These are phyloP conservation scores for Penicillium malachiteum DNA, from an alignment of 495 filamentous ascomycete species.

Conservation along the genomic window DNA sequence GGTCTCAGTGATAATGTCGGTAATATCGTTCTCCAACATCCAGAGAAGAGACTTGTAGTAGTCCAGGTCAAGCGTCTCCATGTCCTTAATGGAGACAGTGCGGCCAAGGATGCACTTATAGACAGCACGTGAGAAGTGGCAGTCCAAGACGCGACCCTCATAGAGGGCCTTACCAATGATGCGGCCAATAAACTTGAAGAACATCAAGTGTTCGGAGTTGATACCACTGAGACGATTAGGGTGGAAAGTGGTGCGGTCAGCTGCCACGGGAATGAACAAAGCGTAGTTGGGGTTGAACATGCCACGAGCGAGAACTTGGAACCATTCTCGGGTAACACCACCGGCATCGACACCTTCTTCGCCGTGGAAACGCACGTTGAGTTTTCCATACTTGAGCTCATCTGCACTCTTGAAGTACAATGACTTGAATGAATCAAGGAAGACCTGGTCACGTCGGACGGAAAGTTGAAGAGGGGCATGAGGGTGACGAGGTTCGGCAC, in stretches of 20 bases:
- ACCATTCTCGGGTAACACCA: constrained; percentile 98
- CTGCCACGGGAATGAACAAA: constrained; percentile 91
- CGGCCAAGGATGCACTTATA: constrained; percentile 97
- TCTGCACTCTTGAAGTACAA: constrained; percentile 92
- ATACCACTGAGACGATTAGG: constrained; percentile 89
- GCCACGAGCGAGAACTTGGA: constrained; percentile 92
- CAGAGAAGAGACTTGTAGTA: constrained; percentile 99
- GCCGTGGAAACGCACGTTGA: constrained; percentile 95
- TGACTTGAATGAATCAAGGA: constrained; percentile 96
- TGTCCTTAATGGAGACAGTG: constrained; percentile 95
- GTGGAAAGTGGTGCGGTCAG: constrained; percentile 99
- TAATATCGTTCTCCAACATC: constrained; percentile 99
- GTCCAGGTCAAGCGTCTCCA: constrained; percentile 97
- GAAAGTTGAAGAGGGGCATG: constrained; percentile 81
- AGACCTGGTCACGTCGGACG: constrained; percentile 91
- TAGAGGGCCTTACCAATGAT: constrained; percentile 99
- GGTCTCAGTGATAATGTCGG: constrained; percentile 97
- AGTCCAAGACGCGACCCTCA: constrained; percentile 93
- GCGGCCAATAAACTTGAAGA: constrained; percentile 99
- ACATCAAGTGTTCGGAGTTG: constrained; percentile 93
- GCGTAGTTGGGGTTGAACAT: constrained; percentile 99
- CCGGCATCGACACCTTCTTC: constrained; percentile 98
- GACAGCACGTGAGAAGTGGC: constrained; percentile 97
- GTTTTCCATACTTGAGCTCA: constrained; percentile 97
- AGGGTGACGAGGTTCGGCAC: constrained; percentile 59